Percentiles rank a stretch among this genome's conserved stretches.
phyloP scores from a whole-genome alignment of 495 filamentous ascomycete genomes.

The Aspergillus bertholletiae region DNA sequence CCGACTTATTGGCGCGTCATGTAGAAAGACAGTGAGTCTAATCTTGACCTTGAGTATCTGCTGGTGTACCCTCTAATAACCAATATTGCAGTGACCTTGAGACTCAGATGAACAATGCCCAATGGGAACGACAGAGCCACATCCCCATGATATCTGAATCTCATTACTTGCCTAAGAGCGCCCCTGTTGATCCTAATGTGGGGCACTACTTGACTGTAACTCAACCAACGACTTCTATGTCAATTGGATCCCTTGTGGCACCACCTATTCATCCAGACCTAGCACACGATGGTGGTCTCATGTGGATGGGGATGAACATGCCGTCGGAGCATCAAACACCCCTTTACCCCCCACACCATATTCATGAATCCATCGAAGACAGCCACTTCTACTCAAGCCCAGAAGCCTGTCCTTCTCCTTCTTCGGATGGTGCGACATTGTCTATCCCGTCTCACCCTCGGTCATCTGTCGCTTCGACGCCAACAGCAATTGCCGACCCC shows the following conservation, averaged over 20 bases:
- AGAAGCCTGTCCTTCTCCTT: conserved; percentile 42
- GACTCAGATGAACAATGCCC: conserved; percentile 30
- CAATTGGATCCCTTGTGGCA: conserved; percentile 42
- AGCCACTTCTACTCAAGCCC: conserved; percentile 42
- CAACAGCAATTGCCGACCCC: conserved; percentile 31
- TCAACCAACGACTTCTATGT: conserved; percentile 37
- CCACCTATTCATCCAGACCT: conserved; percentile 41
- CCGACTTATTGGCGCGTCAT: conserved; percentile 76
- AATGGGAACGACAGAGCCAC: conserved; percentile 32
- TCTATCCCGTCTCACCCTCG: conserved; percentile 35
- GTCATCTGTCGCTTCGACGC: conserved; percentile 36
- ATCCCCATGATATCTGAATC: conserved; percentile 18
- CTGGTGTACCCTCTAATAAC: conserved; percentile 6
- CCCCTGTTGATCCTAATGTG: conserved; percentile 23
- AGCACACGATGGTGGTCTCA: conserved; percentile 30
- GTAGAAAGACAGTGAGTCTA: conserved; percentile 74
- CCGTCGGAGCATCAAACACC: conserved; percentile 31
- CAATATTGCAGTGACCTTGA: conserved; percentile 33
- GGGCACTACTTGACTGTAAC: conserved; percentile 24
- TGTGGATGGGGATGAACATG: conserved; percentile 39
- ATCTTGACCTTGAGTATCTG: not conserved
- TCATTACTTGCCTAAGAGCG: conserved; percentile 23
- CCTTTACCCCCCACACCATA: conserved; percentile 29
- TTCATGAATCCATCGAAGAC: conserved; percentile 39
- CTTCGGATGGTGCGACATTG: conserved; percentile 34